Evolutionary conservation across 176 grass and related monocot species (phyloP), one percentile per base, ranked within the genome.

Genomic region (Luzula sylvatica): DNA sequence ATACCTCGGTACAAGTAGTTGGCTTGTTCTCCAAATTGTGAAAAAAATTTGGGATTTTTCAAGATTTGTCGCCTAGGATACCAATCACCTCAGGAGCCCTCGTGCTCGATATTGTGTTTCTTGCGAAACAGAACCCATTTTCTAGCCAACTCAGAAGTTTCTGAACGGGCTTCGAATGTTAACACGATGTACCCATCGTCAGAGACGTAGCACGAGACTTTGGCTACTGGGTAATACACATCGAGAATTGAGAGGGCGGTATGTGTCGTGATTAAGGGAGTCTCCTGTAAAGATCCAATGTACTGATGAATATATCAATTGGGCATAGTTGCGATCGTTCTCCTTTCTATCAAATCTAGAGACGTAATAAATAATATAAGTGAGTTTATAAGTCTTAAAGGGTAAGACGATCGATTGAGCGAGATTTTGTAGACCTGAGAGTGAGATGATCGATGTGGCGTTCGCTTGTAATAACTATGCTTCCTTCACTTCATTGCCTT

Each of bases 191-290:
- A 92, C 53, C 86, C 86, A 29, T 92, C 86, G 47, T 92, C 86
- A 78, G 86, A 92, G 50, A 92, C 86, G 81, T 92, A 92, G 69
- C 86, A 92, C 20, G 86, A 92, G 30, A 92, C 86, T 70, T 92
- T 92, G 72, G 83, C 86, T 1, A 92, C 86, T 50, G 86, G 86
- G 39, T 92, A 92, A 55, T 92, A 79, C 65, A 92, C 86, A 68
- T 79, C 21, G 58, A 92, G 86, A 71, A 92, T 92, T 27, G 86
- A 92, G 69, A 92, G 53, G 19, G 85, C 86, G 38, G 86, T 92
- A 38, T 92, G 83, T 61, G 86, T 81, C 46, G 86, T 92, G 67
- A 92, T 73, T 43, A 92, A 70, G 58, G 86, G 86, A 71, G 86
- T 79, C 67, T 92, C 86, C 39, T 92, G 83, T 47, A 92, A 46